Percentiles rank a stretch among this genome's conserved stretches.
These are phyloP conservation scores for Jatropha multifida DNA, from an alignment of 441 rosid species.

Conservation along the genomic window DNA sequence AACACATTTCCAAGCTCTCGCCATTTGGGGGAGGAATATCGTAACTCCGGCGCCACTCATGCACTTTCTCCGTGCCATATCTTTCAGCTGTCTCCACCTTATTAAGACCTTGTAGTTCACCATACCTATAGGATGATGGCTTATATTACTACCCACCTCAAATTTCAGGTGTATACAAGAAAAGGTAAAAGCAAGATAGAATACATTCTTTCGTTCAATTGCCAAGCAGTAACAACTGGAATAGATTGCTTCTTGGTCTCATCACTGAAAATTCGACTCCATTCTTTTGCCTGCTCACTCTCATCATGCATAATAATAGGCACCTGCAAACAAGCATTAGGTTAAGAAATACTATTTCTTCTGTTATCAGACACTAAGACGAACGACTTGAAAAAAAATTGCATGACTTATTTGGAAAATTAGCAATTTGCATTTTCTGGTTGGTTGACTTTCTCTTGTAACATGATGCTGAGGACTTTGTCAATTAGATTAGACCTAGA, in stretches of 20 bases:
- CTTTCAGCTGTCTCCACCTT: slow-evolving; percentile 76
- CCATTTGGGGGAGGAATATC: slow-evolving; percentile 81
- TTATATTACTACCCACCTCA: background rate
- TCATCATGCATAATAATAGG: slow-evolving; percentile 64
- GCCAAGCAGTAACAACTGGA: slow-evolving; percentile 75
- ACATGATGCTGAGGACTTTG: background rate
- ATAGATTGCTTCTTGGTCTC: slow-evolving; percentile 65
- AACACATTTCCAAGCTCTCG: slow-evolving; percentile 88
- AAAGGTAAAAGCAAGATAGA: background rate
- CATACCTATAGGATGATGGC: slow-evolving; percentile 47
- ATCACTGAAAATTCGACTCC: slow-evolving; percentile 74
- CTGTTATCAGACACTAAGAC: background rate
- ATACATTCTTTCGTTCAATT: slow-evolving; percentile 81
- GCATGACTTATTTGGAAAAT: background rate
- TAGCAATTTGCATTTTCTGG: no score
- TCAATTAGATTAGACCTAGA: no score
- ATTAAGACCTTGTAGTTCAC: slow-evolving; percentile 77
- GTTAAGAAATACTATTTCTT: background rate
- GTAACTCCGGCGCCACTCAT: slow-evolving; percentile 86
- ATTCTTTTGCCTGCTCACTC: slow-evolving; percentile 56
- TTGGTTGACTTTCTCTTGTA: background rate
- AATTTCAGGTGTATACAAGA: background rate
- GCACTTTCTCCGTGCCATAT: slow-evolving; percentile 73
- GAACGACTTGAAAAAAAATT: background rate
- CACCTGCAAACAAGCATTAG: slow-evolving; percentile 40